A percentile compares a stretch with the other conserved stretches of the same genome.
These are phyloP conservation scores for Phytopythium boreale DNA, from an alignment of 352 stramenopile species.

Conservation along the genomic window DNA sequence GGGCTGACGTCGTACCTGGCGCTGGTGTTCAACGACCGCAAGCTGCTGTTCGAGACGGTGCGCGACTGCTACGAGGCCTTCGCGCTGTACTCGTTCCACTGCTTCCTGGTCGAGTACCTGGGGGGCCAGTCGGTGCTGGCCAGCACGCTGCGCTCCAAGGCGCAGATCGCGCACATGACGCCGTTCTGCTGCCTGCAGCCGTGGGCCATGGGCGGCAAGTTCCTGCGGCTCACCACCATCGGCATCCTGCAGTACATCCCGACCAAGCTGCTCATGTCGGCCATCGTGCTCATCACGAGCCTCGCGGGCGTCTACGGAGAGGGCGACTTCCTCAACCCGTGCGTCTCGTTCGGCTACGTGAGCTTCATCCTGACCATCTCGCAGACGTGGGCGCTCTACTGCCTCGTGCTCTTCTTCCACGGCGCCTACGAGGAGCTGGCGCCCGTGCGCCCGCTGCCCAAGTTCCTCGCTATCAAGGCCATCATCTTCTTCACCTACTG, in stretches of 20 bases:
- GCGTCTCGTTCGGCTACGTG: constrained; percentile 86
- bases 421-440: constrained; percentile 88
- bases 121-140: constrained; percentile 80
- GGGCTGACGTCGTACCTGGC: constrained; percentile 89
- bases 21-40: constrained; percentile 88
- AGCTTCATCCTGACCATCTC: constrained; percentile 88
- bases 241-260: constrained; percentile 93
- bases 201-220: constrained; percentile 93
- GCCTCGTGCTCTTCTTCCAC: constrained; percentile 92
- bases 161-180: constrained; percentile 72
- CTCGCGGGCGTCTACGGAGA: constrained; percentile 88
- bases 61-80: constrained; percentile 93
- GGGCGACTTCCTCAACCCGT: constrained; percentile 82
- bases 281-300: constrained; percentile 85
- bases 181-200: constrained; percentile 87
- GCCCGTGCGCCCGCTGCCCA: constrained; percentile 89
- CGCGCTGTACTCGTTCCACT: constrained; percentile 92
- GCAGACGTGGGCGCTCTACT: constrained; percentile 93
- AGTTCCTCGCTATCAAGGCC: constrained; percentile 93
- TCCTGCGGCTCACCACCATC: constrained; percentile 90
- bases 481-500: constrained; percentile 96
- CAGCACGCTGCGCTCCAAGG: constrained; percentile 83
- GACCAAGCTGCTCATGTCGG: constrained; percentile 84
- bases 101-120: constrained; percentile 90
- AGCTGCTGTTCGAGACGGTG: constrained; percentile 88